Evolutionary conservation across 495 filamentous ascomycete species (phyloP).

Genomic region (Penicillium tannophilum): DNA sequence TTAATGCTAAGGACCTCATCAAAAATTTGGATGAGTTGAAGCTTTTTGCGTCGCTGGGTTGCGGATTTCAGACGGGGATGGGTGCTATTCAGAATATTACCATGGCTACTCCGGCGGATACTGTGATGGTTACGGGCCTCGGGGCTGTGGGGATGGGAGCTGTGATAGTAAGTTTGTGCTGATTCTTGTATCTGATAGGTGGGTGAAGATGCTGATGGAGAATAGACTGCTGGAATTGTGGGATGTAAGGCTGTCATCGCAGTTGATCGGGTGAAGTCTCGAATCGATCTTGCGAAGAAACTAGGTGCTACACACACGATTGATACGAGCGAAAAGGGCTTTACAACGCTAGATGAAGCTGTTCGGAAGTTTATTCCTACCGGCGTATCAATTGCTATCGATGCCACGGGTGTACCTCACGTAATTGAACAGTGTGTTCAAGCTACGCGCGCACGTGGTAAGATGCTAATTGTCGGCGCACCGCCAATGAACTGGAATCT

Average conservation of each 20-base stretch:
- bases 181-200: too few relatives aligned
- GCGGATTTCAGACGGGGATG: constrained; percentile 47
- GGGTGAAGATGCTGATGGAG: too few relatives aligned
- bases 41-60: constrained; percentile 44
- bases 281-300: constrained; percentile 36
- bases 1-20: constrained; percentile 28
- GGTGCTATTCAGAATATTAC: constrained; percentile 38
- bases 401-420: constrained; percentile 38
- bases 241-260: constrained; percentile 34
- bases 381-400: constrained; percentile 35
- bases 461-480: constrained; percentile 38
- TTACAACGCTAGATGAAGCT: constrained; percentile 24
- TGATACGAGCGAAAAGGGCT: constrained; percentile 20
- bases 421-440: constrained; percentile 36
- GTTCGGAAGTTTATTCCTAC: constrained; percentile 15
- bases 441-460: constrained; percentile 28
- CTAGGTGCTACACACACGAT: constrained; percentile 45
- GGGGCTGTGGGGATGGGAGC: constrained; percentile 43
- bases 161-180: constrained; percentile 34
- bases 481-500: constrained; percentile 35
- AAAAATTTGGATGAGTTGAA: constrained; percentile 27
- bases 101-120: constrained; percentile 13
- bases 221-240: constrained; percentile 14
- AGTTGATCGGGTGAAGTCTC: constrained; percentile 34
- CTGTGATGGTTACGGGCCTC: constrained; percentile 35